Evolutionary conservation across 306 rosid genomes (phyloP), one percentile per base, ranked within the genome.

Genomic region (Prosopis cineraria): DNA sequence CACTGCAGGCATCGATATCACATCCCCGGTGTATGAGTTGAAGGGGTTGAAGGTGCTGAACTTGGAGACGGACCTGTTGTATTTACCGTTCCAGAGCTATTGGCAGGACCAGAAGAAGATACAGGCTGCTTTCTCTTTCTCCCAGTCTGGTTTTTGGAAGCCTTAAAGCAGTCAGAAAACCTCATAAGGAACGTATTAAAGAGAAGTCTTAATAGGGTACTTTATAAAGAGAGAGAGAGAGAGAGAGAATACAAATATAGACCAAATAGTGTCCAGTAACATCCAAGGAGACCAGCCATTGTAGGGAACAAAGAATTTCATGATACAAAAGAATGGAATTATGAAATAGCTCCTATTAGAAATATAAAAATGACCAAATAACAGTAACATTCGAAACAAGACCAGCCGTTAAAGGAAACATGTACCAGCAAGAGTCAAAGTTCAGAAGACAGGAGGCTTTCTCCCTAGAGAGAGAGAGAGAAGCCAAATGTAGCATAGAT

Each of bases 21-120:
- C 98, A 86, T 96, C 99, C 30, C 98, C 99, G 98, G 98, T 6
- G 99, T 96, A 87, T 96, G 99, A 47, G 98, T 90, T 22, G 99
- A 96, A 70, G 99, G 98, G 48, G 99, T 93, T 72, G 99, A 96
- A 55, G 99, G 99, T 40, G 99, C 99, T 56, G 98, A 96, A 84
- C 99, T 93, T 50, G 98, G 97, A 33, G 99, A 96, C 7, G 98
- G 99, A 29, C 99, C 99, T 7, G 99, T 81, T 0, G 99, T 93
- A 85, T 96, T 96, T 65, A 94, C 97, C 10, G 99, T 96, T 83
- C 99, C 99, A 11, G 99, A 85, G 84, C 99, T 96, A 82, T 96
- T 96, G 63, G 99, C 99, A 79, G 99, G 99, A 68, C 99, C 99
- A 14, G 98, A 96, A 82, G 99, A 96, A 69, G 99, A 91, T 44